Base-by-base conservation (phyloP, 257 asterid genomes). In the Perilla frutescens region DNA sequence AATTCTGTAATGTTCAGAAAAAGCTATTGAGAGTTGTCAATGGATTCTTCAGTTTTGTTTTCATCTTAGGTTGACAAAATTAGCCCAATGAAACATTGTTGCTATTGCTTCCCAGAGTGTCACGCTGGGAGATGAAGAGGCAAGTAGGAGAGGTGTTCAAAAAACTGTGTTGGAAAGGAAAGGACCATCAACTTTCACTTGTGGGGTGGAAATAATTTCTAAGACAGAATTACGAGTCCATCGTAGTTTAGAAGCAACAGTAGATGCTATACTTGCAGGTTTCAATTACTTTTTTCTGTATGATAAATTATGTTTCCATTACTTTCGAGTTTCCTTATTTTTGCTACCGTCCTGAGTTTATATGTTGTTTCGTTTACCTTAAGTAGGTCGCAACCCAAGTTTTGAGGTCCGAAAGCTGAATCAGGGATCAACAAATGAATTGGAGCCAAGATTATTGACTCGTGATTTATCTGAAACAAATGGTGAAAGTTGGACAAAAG, bases 101-200 rank as follows among this genome's bases (percentile, higher is more conserved):
- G 56, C 75, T 15, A 60, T 68, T 72, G 75, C 75, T 80, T 82
- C 69, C 53, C 89, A 94, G 99, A 94, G 98, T 73, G 99, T 94
- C 73, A 94, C 99, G 5, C 79, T 94, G 66, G 99, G 97, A 20
- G 99, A 94, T 86, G 99, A 94, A 87, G 98, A 94, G 85, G 99
- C 99, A 62, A 91, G 90, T 81, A 84, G 99, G 57, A 86, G 99
- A 79, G 92, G 97, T 76, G 98, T 91, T 76, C 97, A 91, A 80
- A 94, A 94, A 80, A 82, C 92, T 40, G 96, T 94, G 62, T 73
- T 90, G 88, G 99, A 94, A 84, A 94, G 99, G 80, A 90, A 88
- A 87, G 99, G 99, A 53, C 98, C 98, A 47, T 88, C 97, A 66
- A 86, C 97, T 81, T 94, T 94, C 79, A 83, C 79, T 77, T 86